These are phyloP conservation scores for Saksenaea vasiformis DNA, from an alignment of 371 early-diverging fungal species.

Conservation along the genomic window DNA sequence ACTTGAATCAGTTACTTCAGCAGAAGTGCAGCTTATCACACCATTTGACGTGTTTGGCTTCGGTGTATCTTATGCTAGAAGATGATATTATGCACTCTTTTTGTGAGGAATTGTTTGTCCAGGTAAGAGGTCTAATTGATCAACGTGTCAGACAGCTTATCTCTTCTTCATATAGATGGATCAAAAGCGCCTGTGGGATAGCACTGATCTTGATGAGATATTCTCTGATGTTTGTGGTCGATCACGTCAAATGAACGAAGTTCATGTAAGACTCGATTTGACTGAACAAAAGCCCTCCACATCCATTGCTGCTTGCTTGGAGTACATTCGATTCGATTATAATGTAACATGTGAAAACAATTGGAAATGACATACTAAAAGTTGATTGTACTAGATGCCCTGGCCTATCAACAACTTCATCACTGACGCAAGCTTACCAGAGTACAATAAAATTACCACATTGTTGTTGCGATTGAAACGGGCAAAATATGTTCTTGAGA, in stretches of 20 bases:
- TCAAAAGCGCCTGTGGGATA: conserved; percentile 35
- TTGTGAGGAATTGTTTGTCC: conserved; percentile 31
- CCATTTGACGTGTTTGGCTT: conserved; percentile 24
- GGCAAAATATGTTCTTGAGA: conserved; percentile 51
- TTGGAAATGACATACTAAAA: background rate
- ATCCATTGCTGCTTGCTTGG: conserved; percentile 20
- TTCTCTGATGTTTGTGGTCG: conserved; percentile 29
- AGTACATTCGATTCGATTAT: conserved; percentile 34
- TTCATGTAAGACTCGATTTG: conserved; percentile 6
- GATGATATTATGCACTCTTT: conserved; percentile 47
- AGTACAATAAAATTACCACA: conserved; percentile 34
- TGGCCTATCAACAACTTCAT: conserved; percentile 55
- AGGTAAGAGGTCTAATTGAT: too few species aligned
- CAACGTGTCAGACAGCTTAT: too few species aligned
- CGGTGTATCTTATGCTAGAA: conserved; percentile 46
- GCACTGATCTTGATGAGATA: conserved; percentile 29
- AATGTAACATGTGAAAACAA: conserved; percentile 18
- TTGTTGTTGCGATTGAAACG: conserved; percentile 46
- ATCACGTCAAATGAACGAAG: background rate
- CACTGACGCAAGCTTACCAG: conserved; percentile 15
- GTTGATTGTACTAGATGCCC: conserved; percentile 27
- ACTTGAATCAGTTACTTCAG: conserved; percentile 19
- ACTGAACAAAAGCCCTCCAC: background rate
- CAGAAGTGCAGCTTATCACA: conserved; percentile 17
- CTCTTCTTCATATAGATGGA: conserved; percentile 22